phyloP scores from a whole-genome alignment of 73 alveolate genomes.

The Vitrella brassicaformis region DNA sequence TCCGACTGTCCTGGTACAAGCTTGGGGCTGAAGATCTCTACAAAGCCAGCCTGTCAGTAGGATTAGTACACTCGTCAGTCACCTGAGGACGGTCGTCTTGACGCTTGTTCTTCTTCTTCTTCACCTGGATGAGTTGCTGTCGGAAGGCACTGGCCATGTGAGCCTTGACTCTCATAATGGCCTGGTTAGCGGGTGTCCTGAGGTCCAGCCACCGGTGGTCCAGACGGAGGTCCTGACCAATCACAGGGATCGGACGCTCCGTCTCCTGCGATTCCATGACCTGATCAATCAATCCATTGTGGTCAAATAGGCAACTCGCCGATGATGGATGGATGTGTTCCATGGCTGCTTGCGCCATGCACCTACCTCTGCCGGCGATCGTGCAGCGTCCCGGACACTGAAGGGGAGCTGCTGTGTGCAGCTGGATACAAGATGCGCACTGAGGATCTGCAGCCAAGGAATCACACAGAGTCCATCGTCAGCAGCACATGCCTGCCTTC shows the following conservation, averaged over 20 bases:
- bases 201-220: conserved; percentile 67
- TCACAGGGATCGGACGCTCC: conserved; percentile 55
- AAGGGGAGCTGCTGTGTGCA: conserved; percentile 68
- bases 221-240: conserved; percentile 62
- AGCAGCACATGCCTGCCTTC: too few relatives aligned
- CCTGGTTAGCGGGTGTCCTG: conserved; percentile 71
- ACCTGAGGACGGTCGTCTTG: too few relatives aligned
- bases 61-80: conserved; percentile 20
- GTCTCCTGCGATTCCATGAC: conserved; percentile 40
- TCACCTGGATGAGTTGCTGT: neutral
- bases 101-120: too few relatives aligned
- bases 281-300: too few relatives aligned
- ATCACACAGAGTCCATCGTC: too few relatives aligned
- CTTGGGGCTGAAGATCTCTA: conserved; percentile 98
- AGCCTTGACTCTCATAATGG: conserved; percentile 51
- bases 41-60: conserved; percentile 75
- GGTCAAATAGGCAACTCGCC: too few relatives aligned
- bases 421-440: conserved; percentile 42
- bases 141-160: conserved; percentile 51
- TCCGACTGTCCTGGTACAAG: conserved; percentile 97
- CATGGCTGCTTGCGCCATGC: too few relatives aligned
- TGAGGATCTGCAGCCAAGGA: too few relatives aligned
- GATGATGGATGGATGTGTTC: too few relatives aligned
- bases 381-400: conserved; percentile 66
- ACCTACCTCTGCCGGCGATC: conserved; percentile 47